phyloP scores from a whole-genome alignment of 306 rosid species.

The Cucumis cinereus region DNA sequence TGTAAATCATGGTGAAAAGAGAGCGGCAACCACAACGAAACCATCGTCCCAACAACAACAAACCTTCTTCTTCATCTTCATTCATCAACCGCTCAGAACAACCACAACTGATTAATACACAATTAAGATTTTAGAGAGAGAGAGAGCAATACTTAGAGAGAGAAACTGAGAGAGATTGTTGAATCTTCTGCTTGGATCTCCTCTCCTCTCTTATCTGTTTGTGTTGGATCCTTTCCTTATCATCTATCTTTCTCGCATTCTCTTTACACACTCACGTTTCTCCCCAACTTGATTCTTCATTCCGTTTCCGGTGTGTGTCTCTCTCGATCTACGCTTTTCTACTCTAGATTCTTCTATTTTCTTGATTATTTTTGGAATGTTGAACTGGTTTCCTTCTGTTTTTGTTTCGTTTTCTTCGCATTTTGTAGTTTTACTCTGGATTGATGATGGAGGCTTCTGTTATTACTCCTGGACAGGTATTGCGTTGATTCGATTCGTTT shows the following conservation, averaged over 20 bases:
- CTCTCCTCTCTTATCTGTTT: neutral
- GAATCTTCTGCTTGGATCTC: neutral
- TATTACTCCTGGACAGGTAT: constrained; percentile 10
- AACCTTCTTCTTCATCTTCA: neutral
- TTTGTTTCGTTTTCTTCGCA: neutral
- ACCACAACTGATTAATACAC: neutral
- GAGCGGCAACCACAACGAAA: constrained; percentile 4
- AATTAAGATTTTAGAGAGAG: neutral
- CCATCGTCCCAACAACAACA: neutral
- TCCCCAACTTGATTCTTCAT: neutral
- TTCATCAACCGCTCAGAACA: neutral
- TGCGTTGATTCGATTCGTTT: neutral
- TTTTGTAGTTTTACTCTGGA: neutral
- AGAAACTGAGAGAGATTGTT: neutral
- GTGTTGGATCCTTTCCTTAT: neutral
- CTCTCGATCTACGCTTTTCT: neutral
- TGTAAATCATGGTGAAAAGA: neutral
- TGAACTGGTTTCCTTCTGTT: neutral
- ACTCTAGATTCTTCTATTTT: neutral
- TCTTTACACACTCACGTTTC: neutral
- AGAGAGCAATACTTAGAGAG: neutral
- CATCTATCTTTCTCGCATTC: neutral
- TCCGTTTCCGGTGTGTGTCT: neutral
- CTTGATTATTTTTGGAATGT: neutral
- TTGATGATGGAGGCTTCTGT: neutral